Evolutionary conservation across 306 rosid species (phyloP).

Genomic region (Inga laurina): DNA sequence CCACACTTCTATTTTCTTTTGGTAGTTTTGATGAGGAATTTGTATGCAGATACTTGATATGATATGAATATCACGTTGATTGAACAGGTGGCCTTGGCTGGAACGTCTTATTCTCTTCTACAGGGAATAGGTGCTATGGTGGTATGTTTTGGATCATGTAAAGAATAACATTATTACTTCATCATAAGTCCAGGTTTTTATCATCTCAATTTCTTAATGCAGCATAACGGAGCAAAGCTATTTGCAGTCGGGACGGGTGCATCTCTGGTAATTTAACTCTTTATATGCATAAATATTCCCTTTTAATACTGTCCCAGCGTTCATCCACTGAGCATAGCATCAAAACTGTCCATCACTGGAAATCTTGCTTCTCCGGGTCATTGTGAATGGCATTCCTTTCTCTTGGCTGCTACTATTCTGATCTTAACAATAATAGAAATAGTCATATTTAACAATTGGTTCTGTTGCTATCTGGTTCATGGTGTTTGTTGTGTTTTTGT

Average conservation of each 20-base stretch:
- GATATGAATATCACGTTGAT: slow-evolving; percentile 5
- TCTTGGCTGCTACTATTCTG: not conserved
- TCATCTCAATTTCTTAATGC: slow-evolving; percentile 47
- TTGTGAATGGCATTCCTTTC: not conserved
- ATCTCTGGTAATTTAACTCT: slow-evolving; percentile 45
- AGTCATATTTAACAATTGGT: not conserved
- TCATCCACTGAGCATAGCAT: slow-evolving; percentile 1
- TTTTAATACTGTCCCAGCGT: slow-evolving; percentile 14
- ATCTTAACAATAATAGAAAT: slow-evolving; percentile 7
- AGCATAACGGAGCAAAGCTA: slow-evolving; percentile 89
- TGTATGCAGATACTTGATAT: not conserved
- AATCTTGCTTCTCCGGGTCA: slow-evolving; percentile 1
- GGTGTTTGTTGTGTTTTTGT: not conserved
- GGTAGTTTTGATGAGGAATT: not conserved
- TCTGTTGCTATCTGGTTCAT: not conserved
- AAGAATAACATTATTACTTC: slow-evolving; percentile 19
- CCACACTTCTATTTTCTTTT: not conserved
- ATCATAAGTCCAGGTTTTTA: slow-evolving; percentile 27
- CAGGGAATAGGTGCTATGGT: slow-evolving; percentile 70
- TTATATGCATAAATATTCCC: slow-evolving; percentile 3
- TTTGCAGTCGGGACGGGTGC: slow-evolving; percentile 89
- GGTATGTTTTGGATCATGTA: slow-evolving; percentile 57
- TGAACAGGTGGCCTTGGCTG: slow-evolving; percentile 57
- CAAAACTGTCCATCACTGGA: not conserved
- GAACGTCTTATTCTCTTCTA: slow-evolving; percentile 51